A percentile compares a stretch with the other conserved stretches of the same genome.
Evolutionary conservation across 2,329 filamentous ascomycete species (phyloP).

Genomic region (Helminthosporium solani): DNA sequence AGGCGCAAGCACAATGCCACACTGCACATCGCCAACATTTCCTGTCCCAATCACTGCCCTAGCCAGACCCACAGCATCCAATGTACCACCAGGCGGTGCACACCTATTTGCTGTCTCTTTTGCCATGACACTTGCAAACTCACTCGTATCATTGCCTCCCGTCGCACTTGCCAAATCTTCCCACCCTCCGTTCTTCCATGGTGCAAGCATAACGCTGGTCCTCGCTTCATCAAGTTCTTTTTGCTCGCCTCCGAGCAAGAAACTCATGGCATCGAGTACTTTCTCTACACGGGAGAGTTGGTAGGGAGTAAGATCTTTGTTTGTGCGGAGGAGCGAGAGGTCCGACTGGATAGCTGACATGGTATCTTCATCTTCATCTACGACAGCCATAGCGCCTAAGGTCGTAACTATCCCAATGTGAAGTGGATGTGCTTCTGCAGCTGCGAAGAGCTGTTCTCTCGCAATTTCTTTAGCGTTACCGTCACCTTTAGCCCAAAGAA

Average conservation of each 20-base stretch:
- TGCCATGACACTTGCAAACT: constrained; percentile 71
- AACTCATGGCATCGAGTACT: constrained; percentile 72
- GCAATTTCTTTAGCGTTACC: constrained; percentile 73
- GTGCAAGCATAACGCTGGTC: constrained; percentile 76
- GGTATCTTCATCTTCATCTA: constrained; percentile 77
- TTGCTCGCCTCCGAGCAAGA: constrained; percentile 51
- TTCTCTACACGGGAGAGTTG: constrained; percentile 72
- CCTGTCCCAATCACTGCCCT: constrained; percentile 73
- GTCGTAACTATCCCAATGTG: constrained; percentile 80
- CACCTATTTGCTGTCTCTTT: constrained; percentile 73
- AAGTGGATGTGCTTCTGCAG: constrained; percentile 70
- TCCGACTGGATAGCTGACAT: constrained; percentile 79
- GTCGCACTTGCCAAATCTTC: constrained; percentile 65
- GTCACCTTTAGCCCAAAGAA: constrained; percentile 86
- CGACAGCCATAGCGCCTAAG: constrained; percentile 77
- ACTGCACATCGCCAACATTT: constrained; percentile 70
- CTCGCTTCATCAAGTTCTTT: constrained; percentile 66
- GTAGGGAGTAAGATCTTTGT: constrained; percentile 60
- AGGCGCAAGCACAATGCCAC: constrained; percentile 75
- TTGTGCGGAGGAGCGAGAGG: constrained; percentile 69
- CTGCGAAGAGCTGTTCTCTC: constrained; percentile 75
- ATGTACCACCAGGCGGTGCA: constrained; percentile 68
- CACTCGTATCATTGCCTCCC: constrained; percentile 27
- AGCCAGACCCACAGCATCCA: constrained; percentile 70
- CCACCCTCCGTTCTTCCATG: constrained; percentile 80